Conservation (phyloP, 106 monocot species). For the Vanilla planifolia region DNA sequence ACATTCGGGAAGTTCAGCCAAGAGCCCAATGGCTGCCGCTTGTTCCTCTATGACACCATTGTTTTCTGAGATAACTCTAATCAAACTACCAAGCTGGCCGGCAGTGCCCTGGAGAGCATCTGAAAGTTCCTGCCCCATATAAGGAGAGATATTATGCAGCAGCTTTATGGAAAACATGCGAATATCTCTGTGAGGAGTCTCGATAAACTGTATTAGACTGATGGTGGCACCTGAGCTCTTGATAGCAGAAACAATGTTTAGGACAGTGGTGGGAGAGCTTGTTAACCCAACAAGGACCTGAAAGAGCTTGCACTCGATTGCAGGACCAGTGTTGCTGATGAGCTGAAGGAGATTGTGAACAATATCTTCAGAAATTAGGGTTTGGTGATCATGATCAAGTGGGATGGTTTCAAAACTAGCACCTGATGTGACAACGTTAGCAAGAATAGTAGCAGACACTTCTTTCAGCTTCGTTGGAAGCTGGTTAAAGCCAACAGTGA, state of each 20-base stretch:
- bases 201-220: constrained; percentile 81
- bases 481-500: constrained; percentile 47
- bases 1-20: constrained; percentile 71
- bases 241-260: constrained; percentile 63
- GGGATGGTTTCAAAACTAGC: constrained; percentile 51
- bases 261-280: constrained; percentile 39
- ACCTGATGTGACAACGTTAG: constrained; percentile 57
- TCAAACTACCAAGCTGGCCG: constrained; percentile 57
- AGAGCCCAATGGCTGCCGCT: constrained; percentile 69
- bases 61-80: constrained; percentile 55
- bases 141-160: constrained; percentile 61
- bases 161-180: constrained; percentile 72
- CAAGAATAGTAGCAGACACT: constrained; percentile 62
- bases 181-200: constrained; percentile 74
- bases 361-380: constrained; percentile 75
- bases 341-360: constrained; percentile 87
- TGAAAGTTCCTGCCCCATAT: constrained; percentile 72
- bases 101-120: constrained; percentile 49
- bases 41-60: constrained; percentile 79
- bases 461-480: constrained; percentile 71
- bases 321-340: constrained; percentile 92
- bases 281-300: constrained; percentile 87
- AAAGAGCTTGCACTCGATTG: constrained; percentile 84
- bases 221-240: constrained; percentile 85
- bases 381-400: constrained; percentile 45